Percentiles rank a stretch among this genome's conserved stretches.
Evolutionary conservation across 495 filamentous ascomycete genomes (phyloP).

Genomic region (Diplogelasinospora grovesii): DNA sequence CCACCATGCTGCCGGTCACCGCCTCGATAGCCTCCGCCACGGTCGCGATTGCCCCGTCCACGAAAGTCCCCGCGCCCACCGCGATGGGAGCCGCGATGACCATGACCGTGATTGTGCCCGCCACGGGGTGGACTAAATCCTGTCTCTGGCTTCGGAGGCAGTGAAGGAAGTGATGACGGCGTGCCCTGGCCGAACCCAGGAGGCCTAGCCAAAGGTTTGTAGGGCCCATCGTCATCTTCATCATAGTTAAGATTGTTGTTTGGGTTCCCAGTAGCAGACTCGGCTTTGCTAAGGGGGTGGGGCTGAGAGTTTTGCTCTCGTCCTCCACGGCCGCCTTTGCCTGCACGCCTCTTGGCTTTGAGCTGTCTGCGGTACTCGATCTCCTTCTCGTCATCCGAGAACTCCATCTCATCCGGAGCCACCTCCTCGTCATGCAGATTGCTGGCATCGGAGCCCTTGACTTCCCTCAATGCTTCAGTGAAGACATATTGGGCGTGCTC

Average conservation of each 20-base stretch:
- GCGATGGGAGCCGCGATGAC: slow-evolving; percentile 27
- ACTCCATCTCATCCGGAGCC: slow-evolving; percentile 79
- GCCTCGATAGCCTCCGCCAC: slow-evolving; percentile 28
- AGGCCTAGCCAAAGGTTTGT: slow-evolving; percentile 63
- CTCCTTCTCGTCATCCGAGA: slow-evolving; percentile 94
- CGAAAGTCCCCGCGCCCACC: slow-evolving; percentile 35
- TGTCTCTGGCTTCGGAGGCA: slow-evolving; percentile 25
- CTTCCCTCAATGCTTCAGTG: slow-evolving; percentile 65
- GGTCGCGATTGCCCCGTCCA: slow-evolving; percentile 32
- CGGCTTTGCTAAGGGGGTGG: not conserved
- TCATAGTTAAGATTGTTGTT: slow-evolving; percentile 38
- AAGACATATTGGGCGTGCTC: slow-evolving; percentile 72
- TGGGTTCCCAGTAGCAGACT: not conserved
- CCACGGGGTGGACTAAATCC: slow-evolving; percentile 10
- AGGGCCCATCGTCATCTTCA: slow-evolving; percentile 61
- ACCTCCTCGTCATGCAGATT: slow-evolving; percentile 92
- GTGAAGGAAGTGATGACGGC: slow-evolving; percentile 33
- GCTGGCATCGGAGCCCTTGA: slow-evolving; percentile 86
- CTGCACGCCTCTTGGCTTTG: slow-evolving; percentile 55
- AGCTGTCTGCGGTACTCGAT: slow-evolving; percentile 62
- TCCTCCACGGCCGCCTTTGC: slow-evolving; percentile 24
- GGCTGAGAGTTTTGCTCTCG: slow-evolving; percentile 14
- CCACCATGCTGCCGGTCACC: slow-evolving; percentile 26
- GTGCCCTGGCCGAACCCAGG: slow-evolving; percentile 41
- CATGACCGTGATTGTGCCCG: slow-evolving; percentile 8